Percentiles rank a stretch among this genome's conserved stretches.
Evolutionary conservation across 108 stramenopile genomes (phyloP).

Genomic region (Heterococcus sp.): DNA sequence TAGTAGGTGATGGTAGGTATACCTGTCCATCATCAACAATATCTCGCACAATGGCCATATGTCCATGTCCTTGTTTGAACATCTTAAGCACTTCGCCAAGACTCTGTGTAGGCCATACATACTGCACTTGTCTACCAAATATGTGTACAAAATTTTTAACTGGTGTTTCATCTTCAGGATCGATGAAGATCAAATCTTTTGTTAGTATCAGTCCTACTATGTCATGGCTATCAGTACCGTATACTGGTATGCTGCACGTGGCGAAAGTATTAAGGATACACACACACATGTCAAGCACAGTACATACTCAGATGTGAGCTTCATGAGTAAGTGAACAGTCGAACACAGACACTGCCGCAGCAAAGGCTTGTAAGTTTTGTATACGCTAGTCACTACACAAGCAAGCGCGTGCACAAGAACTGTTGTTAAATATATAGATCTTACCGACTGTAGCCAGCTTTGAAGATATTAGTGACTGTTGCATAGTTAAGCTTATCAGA

Average conservation of each 20-base stretch:
- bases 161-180: constrained; percentile 87
- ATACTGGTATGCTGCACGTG: constrained; percentile 47
- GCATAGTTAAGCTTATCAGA: constrained; percentile 81
- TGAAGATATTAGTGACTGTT: constrained; percentile 87
- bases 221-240: constrained; percentile 66
- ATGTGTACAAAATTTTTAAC: constrained; percentile 81
- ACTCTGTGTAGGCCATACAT: constrained; percentile 20
- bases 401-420: too few species aligned
- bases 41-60: constrained; percentile 91
- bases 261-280: too few species aligned
- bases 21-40: constrained; percentile 67
- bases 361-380: too few species aligned
- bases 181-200: constrained; percentile 97
- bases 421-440: too few species aligned
- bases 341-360: constrained; percentile 87
- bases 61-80: constrained; percentile 78
- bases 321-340: constrained; percentile 46
- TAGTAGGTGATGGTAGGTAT: background rate
- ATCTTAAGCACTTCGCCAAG: constrained; percentile 81
- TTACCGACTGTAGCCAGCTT: constrained; percentile 82
- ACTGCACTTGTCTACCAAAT: constrained; percentile 67
- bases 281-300: background rate
- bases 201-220: constrained; percentile 90
- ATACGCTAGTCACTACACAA: too few species aligned
- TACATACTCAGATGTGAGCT: background rate